These are phyloP conservation scores for Calonectria ilicicola DNA, from an alignment of 2,329 filamentous ascomycete genomes.

Conservation along the genomic window DNA sequence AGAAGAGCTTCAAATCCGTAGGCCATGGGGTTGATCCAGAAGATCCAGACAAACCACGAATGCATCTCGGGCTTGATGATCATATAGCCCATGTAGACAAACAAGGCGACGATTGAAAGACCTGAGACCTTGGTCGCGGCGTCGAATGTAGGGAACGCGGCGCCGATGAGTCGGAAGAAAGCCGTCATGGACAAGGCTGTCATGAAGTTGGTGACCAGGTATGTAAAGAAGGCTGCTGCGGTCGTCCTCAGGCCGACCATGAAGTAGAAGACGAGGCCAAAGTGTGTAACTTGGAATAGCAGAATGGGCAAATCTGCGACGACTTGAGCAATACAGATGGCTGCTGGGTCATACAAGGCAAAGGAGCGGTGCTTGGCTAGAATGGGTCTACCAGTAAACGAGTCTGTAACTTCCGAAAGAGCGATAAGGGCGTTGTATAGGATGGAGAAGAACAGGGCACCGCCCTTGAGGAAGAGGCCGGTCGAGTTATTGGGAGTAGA, in stretches of 20 bases:
- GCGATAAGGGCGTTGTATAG: constrained; percentile 69
- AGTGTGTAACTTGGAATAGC: constrained; percentile 71
- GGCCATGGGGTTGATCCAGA: constrained; percentile 72
- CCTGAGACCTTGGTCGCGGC: constrained; percentile 56
- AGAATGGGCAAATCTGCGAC: constrained; percentile 71
- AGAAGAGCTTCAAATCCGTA: constrained; percentile 74
- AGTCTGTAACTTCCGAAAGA: constrained; percentile 75
- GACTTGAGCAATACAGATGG: constrained; percentile 66
- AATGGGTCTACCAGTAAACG: constrained; percentile 77
- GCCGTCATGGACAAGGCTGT: constrained; percentile 53
- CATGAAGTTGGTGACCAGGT: constrained; percentile 47
- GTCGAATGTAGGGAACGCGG: constrained; percentile 54
- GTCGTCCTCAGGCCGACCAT: constrained; percentile 77
- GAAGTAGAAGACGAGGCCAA: constrained; percentile 80
- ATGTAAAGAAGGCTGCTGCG: constrained; percentile 75
- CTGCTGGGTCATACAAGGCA: constrained; percentile 65
- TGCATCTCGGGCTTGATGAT: constrained; percentile 67
- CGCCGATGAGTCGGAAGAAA: constrained; percentile 63
- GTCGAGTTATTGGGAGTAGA: constrained; percentile 59
- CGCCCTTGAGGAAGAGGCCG: constrained; percentile 70
- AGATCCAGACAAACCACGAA: constrained; percentile 76
- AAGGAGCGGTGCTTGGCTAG: constrained; percentile 59
- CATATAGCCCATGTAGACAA: constrained; percentile 75
- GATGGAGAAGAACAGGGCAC: constrained; percentile 63
- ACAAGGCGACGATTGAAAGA: constrained; percentile 69